Evolutionary conservation across 2,329 filamentous ascomycete species (phyloP), one percentile per base, ranked within the genome.

Genomic region (Fusarium sp.): DNA sequence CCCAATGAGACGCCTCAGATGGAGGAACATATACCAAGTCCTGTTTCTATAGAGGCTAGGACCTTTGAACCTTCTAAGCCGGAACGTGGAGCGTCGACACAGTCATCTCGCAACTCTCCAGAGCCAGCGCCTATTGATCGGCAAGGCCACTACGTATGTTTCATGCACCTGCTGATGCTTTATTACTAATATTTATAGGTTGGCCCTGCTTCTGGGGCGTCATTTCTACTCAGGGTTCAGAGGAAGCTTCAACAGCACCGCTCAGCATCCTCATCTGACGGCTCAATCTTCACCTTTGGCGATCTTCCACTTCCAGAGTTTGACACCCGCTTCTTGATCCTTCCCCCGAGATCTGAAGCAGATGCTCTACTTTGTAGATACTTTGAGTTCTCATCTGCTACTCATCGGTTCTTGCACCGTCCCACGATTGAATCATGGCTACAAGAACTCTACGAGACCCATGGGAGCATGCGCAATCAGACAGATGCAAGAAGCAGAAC

Each of bases 371-470:
- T 89, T 0, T 81, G 82, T 24, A 79, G 87, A 14, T 90, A 90
- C 65, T 90, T 90, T 75, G 88, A 89, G 57, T 88, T 87, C 67
- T 87, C 87, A 5, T 85, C 88, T 29, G 87, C 88, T 4, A 90
- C 88, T 0, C 88, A 90, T 70, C 83, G 88, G 1, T 89, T 89
- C 68, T 76, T 90, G 35, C 87, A 89, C 74, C 82, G 87, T 3
- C 85, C 85, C 0, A 87, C 84, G 3, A 83, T 89, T 3, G 84
- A 87, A 66, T 67, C 74, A 10, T 88, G 87, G 86, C 77, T 86
- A 7, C 80, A 83, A 35, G 79, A 85, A 22, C 82, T 86, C 45
- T 81, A 83, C 56, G 79, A 80, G 7, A 82, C 73, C 0, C 62
- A 77, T 22, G 79, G 78, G 6, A 67, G 64, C 2, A 79, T 79